A percentile compares a stretch with the other conserved stretches of the same genome.
These are phyloP conservation scores for Colletotrichum camelliae DNA, from an alignment of 2,329 filamentous ascomycete genomes.

Conservation along the genomic window DNA sequence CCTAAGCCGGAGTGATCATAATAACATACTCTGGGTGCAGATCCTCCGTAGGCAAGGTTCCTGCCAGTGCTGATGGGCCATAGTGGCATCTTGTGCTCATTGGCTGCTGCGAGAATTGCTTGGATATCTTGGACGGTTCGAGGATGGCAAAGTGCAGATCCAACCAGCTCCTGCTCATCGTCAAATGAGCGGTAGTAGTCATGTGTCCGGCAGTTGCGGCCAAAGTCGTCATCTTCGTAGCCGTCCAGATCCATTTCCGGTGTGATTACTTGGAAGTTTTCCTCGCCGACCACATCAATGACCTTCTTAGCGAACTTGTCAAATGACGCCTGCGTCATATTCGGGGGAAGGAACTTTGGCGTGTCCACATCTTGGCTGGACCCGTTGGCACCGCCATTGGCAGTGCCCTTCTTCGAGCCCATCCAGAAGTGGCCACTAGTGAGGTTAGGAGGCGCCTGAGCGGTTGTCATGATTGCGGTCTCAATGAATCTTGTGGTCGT, in stretches of 20 bases:
- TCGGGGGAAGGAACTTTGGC: not conserved
- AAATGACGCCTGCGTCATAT: not conserved
- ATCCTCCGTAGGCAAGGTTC: constrained; percentile 59
- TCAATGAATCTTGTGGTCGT: not conserved
- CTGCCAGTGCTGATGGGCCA: constrained; percentile 56
- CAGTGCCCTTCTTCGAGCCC: not conserved
- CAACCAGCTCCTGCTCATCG: constrained; percentile 2
- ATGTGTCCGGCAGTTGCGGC: constrained; percentile 8
- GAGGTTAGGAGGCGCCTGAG: not conserved
- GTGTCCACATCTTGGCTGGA: not conserved
- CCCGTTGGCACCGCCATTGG: not conserved
- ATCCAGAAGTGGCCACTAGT: not conserved
- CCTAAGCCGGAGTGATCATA: accelerated
- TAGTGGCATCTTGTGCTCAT: constrained; percentile 48
- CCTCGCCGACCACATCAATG: not conserved
- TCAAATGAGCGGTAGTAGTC: constrained; percentile 17
- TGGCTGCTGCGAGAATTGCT: constrained; percentile 41
- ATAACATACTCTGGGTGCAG: constrained; percentile 46
- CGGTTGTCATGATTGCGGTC: not conserved
- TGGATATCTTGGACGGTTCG: constrained; percentile 40
- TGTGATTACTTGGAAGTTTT: constrained; percentile 2
- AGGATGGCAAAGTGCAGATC: constrained; percentile 2
- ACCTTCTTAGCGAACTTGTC: not conserved
- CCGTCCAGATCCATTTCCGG: not conserved
- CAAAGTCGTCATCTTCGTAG: constrained; percentile 11